Percentiles rank a stretch among this genome's conserved stretches.
These are phyloP conservation scores for Talaromyces thailandensis DNA, from an alignment of 495 filamentous ascomycete species.

Conservation along the genomic window DNA sequence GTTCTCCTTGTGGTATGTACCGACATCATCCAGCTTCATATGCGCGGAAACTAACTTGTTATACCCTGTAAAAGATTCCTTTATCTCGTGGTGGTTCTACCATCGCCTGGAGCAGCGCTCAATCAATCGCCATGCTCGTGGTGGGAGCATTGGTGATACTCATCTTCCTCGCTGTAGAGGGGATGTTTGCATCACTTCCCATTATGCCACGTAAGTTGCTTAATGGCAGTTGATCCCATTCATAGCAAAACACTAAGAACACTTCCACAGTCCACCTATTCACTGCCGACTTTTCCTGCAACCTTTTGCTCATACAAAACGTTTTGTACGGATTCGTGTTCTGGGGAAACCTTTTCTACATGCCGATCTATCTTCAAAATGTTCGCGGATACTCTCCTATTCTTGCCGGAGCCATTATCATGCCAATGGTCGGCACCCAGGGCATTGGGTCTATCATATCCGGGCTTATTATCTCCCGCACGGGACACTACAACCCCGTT, in stretches of 20 bases:
- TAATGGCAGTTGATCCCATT: background rate
- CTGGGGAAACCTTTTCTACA: conserved; percentile 32
- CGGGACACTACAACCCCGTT: background rate
- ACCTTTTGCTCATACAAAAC: background rate
- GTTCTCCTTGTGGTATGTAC: too few species aligned
- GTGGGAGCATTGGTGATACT: conserved; percentile 33
- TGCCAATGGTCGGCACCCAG: conserved; percentile 30
- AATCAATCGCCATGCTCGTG: conserved; percentile 50
- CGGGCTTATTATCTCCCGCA: background rate
- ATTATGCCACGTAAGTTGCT: conserved; percentile 17
- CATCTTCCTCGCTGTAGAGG: conserved; percentile 42
- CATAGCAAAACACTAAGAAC: background rate
- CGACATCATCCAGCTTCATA: too few species aligned
- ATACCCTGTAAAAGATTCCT: too few species aligned
- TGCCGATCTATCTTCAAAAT: conserved; percentile 38
- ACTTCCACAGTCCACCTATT: background rate
- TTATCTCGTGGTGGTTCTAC: too few species aligned
- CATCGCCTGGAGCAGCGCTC: too few species aligned
- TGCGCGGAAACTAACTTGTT: too few species aligned
- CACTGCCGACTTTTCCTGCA: background rate
- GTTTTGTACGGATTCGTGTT: conserved; percentile 1
- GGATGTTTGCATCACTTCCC: conserved; percentile 25
- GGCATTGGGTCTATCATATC: background rate
- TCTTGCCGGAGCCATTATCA: conserved; percentile 23
- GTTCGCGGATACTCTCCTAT: conserved; percentile 24